A percentile compares a stretch with the other conserved stretches of the same genome.
These are phyloP conservation scores for Picea sitchensis DNA, from an alignment of 75 land plant genomes.

Conservation along the genomic window DNA sequence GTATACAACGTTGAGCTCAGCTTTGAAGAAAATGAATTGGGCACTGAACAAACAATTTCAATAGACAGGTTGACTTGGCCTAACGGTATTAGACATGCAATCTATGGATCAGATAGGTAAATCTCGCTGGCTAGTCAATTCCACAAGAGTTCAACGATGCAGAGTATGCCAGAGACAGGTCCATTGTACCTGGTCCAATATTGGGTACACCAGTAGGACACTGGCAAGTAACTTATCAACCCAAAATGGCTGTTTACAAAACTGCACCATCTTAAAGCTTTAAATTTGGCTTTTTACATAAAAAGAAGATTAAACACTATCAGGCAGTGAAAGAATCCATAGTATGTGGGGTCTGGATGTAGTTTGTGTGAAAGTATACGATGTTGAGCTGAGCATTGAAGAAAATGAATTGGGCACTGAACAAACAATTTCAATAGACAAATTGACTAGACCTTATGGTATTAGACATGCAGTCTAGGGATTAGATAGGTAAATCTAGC, in stretches of 20 bases:
- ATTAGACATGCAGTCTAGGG: not conserved
- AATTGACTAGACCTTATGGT: not conserved
- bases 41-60: not conserved
- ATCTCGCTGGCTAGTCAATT: not conserved
- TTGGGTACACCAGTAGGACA: not conserved
- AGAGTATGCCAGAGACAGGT: not conserved
- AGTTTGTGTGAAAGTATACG: not conserved
- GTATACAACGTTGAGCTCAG: not conserved
- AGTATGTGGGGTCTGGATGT: not conserved
- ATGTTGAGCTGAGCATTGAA: not conserved
- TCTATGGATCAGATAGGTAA: not conserved
- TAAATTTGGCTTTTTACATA: too few species aligned
- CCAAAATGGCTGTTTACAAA: too few species aligned
- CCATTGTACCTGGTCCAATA: not conserved
- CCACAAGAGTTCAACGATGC: not conserved
- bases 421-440: not conserved
- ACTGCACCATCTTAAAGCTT: too few species aligned
- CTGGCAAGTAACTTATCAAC: not conserved
- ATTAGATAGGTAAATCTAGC: not conserved
- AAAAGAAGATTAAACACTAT: too few species aligned
- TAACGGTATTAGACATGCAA: not conserved
- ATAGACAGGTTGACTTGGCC: not conserved
- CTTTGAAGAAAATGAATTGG: not conserved
- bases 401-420: not conserved
- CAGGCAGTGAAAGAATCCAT: not conserved